These are phyloP conservation scores for Parmelia sp. DNA, from an alignment of 495 filamentous ascomycete species.

Conservation along the genomic window DNA sequence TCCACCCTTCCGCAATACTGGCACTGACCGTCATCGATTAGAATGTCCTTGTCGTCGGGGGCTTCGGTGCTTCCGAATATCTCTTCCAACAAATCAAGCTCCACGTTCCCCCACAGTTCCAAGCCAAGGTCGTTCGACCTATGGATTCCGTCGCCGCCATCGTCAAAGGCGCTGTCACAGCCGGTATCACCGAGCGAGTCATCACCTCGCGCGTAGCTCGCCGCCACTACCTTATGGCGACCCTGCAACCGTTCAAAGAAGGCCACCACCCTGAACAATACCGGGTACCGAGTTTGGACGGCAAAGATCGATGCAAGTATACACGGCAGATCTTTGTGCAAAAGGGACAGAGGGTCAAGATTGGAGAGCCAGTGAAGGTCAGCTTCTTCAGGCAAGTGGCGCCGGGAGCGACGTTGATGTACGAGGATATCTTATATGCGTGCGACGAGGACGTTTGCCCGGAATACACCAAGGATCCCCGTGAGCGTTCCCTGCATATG, in stretches of 20 bases:
- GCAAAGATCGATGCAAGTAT: constrained; percentile 98
- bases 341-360: constrained; percentile 97
- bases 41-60: constrained; percentile 75
- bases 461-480: constrained; percentile 97
- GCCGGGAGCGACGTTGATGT: constrained; percentile 96
- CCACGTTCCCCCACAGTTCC: constrained; percentile 71
- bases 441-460: constrained; percentile 98
- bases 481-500: constrained; percentile 54
- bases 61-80: constrained; percentile 76
- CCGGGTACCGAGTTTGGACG: constrained; percentile 91
- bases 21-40: constrained; percentile 29
- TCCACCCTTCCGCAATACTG: neutral
- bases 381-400: constrained; percentile 98
- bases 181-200: constrained; percentile 93
- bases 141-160: constrained; percentile 81
- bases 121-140: constrained; percentile 72
- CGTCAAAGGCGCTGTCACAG: constrained; percentile 74
- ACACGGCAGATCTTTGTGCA: constrained; percentile 98
- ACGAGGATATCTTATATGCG: constrained; percentile 96
- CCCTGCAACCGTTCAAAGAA: constrained; percentile 96
- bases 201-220: constrained; percentile 97
- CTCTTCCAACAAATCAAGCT: constrained; percentile 79
- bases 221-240: constrained; percentile 98
- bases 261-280: constrained; percentile 98
- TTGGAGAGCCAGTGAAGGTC: constrained; percentile 97